These are phyloP conservation scores for Cordyceps cicadae DNA, from an alignment of 2,329 filamentous ascomycete genomes.

Conservation along the genomic window DNA sequence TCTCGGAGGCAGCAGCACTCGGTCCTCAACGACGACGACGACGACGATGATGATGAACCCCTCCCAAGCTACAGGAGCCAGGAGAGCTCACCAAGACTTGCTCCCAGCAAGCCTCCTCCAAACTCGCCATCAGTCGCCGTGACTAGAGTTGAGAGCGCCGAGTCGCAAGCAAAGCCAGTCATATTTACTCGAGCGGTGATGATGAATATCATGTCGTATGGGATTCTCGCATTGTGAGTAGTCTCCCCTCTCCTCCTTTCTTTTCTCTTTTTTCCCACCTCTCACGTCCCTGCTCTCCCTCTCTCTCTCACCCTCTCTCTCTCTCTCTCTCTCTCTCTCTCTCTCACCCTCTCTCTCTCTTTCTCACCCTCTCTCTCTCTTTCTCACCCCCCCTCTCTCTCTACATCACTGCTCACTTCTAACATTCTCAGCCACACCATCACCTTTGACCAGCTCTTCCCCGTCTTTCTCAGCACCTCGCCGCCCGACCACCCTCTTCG, in stretches of 20 bases:
- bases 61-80: constrained; percentile 61
- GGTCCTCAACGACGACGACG: constrained; percentile 33
- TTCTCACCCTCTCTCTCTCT: too few species aligned
- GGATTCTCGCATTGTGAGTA: constrained; percentile 88
- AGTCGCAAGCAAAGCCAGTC: constrained; percentile 26
- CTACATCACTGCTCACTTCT: too few species aligned
- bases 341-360: too few species aligned
- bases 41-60: constrained; percentile 42
- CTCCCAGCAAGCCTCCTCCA: constrained; percentile 22
- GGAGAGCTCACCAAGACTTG: constrained; percentile 44
- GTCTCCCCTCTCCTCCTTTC: constrained; percentile 1
- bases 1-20: neutral
- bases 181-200: constrained; percentile 81
- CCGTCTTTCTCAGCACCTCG: constrained; percentile 76
- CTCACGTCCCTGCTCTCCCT: too few species aligned
- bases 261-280: too few species aligned
- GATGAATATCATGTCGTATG: constrained; percentile 81
- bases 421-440: constrained; percentile 70
- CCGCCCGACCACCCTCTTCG: constrained; percentile 40
- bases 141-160: constrained; percentile 13
- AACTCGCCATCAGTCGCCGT: constrained; percentile 12
- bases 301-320: too few species aligned
- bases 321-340: too few species aligned
- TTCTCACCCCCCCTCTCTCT: too few species aligned
- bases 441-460: constrained; percentile 88